Conservation (phyloP, 2,329 filamentous ascomycete genomes). For the Metarhizium album region DNA sequence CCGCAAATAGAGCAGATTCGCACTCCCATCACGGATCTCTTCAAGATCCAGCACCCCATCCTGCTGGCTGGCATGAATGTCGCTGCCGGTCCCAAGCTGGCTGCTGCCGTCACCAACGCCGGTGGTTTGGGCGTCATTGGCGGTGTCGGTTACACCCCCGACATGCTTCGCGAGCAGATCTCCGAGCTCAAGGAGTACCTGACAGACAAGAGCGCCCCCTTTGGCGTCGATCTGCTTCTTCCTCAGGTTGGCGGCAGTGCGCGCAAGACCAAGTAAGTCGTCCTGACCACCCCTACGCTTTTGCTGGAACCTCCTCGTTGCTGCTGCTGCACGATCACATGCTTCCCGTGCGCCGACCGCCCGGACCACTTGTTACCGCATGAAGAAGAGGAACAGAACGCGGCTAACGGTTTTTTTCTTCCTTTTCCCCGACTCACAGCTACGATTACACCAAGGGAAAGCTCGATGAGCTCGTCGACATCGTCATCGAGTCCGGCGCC, state of each 20-base stretch:
- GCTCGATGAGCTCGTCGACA: slow-evolving; percentile 78
- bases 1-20: slow-evolving; percentile 47
- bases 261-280: slow-evolving; percentile 74
- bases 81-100: slow-evolving; percentile 89
- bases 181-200: slow-evolving; percentile 85
- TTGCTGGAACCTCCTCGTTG: neutral
- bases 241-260: slow-evolving; percentile 92
- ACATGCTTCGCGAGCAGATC: slow-evolving; percentile 94
- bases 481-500: slow-evolving; percentile 84
- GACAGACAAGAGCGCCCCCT: slow-evolving; percentile 83
- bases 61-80: slow-evolving; percentile 99
- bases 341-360: neutral
- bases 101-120: slow-evolving; percentile 92
- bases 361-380: neutral
- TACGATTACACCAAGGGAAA: slow-evolving; percentile 99
- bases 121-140: slow-evolving; percentile 95
- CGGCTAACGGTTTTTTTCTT: neutral
- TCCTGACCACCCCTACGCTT: neutral
- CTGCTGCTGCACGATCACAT: neutral
- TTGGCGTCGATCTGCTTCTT: slow-evolving; percentile 86
- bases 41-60: slow-evolving; percentile 95
- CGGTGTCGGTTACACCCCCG: slow-evolving; percentile 89
- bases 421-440: slow-evolving; percentile 36
- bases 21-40: slow-evolving; percentile 86
- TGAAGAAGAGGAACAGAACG: neutral